Evolutionary conservation across 1,284 basidiomycete genomes (phyloP), one percentile per base, ranked within the genome.

Genomic region (Pseudozyma hubeiensis): DNA sequence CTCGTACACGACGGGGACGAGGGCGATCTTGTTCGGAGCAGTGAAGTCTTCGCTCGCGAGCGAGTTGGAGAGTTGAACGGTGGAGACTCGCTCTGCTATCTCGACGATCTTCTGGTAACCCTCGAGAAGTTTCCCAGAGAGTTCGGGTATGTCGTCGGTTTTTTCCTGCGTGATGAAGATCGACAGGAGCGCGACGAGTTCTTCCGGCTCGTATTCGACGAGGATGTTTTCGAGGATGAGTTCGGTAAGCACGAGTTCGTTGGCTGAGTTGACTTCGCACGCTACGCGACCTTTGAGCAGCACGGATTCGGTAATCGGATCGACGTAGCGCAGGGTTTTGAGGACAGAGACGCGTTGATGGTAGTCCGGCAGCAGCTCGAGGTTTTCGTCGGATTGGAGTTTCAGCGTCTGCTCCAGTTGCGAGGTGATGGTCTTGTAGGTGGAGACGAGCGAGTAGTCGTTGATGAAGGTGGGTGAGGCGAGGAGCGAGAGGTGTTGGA

Each of bases 81-180:
- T 86, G 41, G 90, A 90, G 5, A 99, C 90, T 30, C 91, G 88
- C 46, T 97, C 93, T n/a, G 90, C 91, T 62, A 97, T 92, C 4
- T 87, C 88, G 58, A 91, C 82, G 64, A 99, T 93, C 11, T 89
- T 89, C 7, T 91, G 90, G 49, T 92, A 88, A 8, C 95, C 97
- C 74, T 87, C 69, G 9, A 73, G 88, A 14, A 99, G 87, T 79
- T 90, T 91, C 7, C 90, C 88, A 2, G 92, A 89, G 46, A 98
- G 88, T 7, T 88, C 85, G 16, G 95, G 94, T 78, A 95, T 91
- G 7, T 90, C 87, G 17, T 95, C 93, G 11, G 93, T 94, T 87
- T 97, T 98, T 81, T 99, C 97, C 83, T 97, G 94, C 85, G 98
- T 98, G 33, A 99, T 90, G 82, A 99, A 98, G 79, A 92, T 92